Percentiles rank a stretch among this genome's conserved stretches.
Evolutionary conservation across 2,329 filamentous ascomycete species (phyloP).

Genomic region (Beauveria sp.): DNA sequence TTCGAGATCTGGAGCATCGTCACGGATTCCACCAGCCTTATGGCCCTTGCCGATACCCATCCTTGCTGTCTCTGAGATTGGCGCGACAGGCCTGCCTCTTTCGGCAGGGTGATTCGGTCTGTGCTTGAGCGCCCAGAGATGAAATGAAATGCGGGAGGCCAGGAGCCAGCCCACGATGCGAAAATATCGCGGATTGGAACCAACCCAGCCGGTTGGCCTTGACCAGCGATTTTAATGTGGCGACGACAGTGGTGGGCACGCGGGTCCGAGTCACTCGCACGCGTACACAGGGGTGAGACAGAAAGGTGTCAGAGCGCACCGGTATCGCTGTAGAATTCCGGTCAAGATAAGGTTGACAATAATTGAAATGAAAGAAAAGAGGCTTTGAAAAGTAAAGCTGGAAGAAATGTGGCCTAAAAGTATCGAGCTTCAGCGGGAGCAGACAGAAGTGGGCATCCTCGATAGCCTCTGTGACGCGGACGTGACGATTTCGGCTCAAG

Average conservation of each 20-base stretch:
- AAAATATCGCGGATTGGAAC: background rate
- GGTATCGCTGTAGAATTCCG: background rate
- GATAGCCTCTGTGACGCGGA: background rate
- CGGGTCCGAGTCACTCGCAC: background rate
- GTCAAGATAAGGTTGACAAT: background rate
- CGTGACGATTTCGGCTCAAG: background rate
- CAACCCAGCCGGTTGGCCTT: background rate
- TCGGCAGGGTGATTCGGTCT: background rate
- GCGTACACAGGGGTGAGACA: background rate
- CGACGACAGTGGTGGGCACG: background rate
- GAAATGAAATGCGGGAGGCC: background rate
- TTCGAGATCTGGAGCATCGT: conserved; percentile 15
- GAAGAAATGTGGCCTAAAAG: background rate
- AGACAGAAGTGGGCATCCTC: background rate
- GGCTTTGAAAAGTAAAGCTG: background rate
- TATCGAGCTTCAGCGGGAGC: background rate
- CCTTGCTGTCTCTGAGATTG: background rate
- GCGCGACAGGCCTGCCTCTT: background rate
- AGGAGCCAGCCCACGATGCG: background rate
- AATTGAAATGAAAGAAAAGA: background rate
- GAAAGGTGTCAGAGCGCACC: background rate
- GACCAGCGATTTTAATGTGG: background rate
- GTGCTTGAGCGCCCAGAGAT: background rate
- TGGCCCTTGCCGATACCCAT: conserved; percentile 10
- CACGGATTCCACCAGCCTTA: conserved; percentile 4